phyloP scores from a whole-genome alignment of 2,329 filamentous ascomycete genomes.

The Fusarium chuoi region DNA sequence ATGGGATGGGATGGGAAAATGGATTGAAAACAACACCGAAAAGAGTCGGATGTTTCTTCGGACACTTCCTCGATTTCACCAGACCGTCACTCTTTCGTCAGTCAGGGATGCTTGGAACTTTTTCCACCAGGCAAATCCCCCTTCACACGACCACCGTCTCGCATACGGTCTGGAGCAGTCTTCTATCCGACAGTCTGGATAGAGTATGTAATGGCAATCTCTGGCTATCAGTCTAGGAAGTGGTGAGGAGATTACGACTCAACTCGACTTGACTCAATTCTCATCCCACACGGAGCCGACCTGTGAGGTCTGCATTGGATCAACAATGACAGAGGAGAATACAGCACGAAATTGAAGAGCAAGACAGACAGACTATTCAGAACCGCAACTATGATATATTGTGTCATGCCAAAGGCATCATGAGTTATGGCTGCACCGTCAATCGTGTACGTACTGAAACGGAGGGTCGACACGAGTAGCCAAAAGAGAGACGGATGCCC shows the following conservation, averaged over 20 bases:
- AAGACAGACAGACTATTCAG: neutral
- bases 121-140: constrained; percentile 7
- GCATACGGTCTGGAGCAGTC: constrained; percentile 35
- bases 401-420: neutral
- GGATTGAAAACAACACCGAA: constrained; percentile 36
- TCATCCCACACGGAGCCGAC: constrained; percentile 4
- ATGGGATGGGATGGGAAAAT: constrained; percentile 1
- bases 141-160: constrained; percentile 21
- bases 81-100: neutral
- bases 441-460: neutral
- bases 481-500: constrained; percentile 17
- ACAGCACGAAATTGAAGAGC: neutral
- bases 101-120: constrained; percentile 21
- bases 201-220: constrained; percentile 31
- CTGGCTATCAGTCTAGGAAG: constrained; percentile 9
- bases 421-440: neutral
- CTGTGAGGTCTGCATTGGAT: neutral
- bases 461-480: constrained; percentile 15
- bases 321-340: neutral
- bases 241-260: constrained; percentile 12
- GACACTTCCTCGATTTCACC: constrained; percentile 11
- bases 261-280: neutral
- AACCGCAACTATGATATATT: neutral
- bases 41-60: constrained; percentile 8
- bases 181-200: constrained; percentile 36